Evolutionary conservation across 129 eudicot genomes (phyloP), one percentile per base, ranked within the genome.

Genomic region (Tagetes patula): DNA sequence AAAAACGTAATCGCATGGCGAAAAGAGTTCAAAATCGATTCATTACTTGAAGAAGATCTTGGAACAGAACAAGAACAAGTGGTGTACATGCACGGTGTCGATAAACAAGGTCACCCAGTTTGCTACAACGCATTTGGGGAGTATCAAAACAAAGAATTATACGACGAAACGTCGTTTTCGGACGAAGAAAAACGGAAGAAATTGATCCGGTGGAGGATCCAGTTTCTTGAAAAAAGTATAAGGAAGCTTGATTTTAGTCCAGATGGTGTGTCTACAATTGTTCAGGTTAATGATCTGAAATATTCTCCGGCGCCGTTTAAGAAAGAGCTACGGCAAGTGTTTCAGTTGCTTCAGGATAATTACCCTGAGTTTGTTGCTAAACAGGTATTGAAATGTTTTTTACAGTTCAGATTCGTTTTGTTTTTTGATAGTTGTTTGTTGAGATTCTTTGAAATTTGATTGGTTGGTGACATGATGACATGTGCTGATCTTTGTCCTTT

Each of bases 301-400:
- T 82, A 80, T 49, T 84, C 96, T 8, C 96, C 96, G 43, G 91
- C 96, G 0, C 85, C 84, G 38, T 85, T 78, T 27, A 89, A 85
- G 85, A 86, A 77, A 40, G 97, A 91, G 58, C 89, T 92, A 47
- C 80, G 96, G n/a, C 91, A 85, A 48, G 96, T 91, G 8, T 81
- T 88, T 13, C 96, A 83, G 39, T 59, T 89, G 75, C 85, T 92
- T 45, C 97, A 92, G 73, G 97, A 92, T 61, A 92, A 92, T 70
- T 92, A 88, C 70, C 97, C 97, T 2, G 97, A 92, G 69, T 92
- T 92, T 65, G 97, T 89, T 3, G 97, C 96, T 68, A 92, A 83
- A 46, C 97, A 92, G 96, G 97, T 92, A 81, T 3, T 4, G 13
- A 1, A 20, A 8, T 47, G 11, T 10, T 11, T 47, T 47, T 47